Evolutionary conservation across 129 eudicot genomes (phyloP), one percentile per base, ranked within the genome.

Genomic region (Dittrichia graveolens): DNA sequence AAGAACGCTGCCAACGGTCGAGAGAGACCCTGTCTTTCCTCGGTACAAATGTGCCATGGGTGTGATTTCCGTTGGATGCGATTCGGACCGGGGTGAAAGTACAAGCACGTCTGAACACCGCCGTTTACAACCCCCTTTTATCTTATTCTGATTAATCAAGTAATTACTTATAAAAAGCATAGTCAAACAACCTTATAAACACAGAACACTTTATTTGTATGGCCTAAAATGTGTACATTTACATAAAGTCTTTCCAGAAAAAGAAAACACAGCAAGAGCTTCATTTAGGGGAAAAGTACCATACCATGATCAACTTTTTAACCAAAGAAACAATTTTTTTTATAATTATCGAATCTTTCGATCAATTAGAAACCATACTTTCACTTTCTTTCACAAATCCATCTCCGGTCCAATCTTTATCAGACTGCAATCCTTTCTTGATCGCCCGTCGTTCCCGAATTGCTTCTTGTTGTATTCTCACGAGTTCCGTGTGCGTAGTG

Each of bases 351-450:
- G 19, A 46, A 8, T 6, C 0, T 52, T 63, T 55, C 12, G 54
- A 76, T 88, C 72, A 93, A 71, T 93, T 93, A 13, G 98, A 93
- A 50, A 89, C 96, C 98, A 93, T 93, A 79, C 96, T 93, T 78
- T 93, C 98, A 52, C 85, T 78, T 75, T 94, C 98, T 47, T 94
- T 85, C 46, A 94, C 98, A 70, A 94, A 94, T 61, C 98, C 98
- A 68, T 94, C 98, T 34, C 98, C 96, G 0, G 98, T 94, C 98
- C 98, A 94, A 75, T 94, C 98, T 81, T 86, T 94, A 75, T 94
- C 98, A 8, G 90, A 84, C 13, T 80, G 83, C 77, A 94, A 78
- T 15, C 98, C 98, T 85, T 84, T 90, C 85, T 85, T 87, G 35
- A 82, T 19, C 5, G 95, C 98, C 77, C 65, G 74, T 71, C 96